Base-by-base conservation (phyloP, 2,329 filamentous ascomycete genomes). In the Neopestalotiopsis clavispora region DNA sequence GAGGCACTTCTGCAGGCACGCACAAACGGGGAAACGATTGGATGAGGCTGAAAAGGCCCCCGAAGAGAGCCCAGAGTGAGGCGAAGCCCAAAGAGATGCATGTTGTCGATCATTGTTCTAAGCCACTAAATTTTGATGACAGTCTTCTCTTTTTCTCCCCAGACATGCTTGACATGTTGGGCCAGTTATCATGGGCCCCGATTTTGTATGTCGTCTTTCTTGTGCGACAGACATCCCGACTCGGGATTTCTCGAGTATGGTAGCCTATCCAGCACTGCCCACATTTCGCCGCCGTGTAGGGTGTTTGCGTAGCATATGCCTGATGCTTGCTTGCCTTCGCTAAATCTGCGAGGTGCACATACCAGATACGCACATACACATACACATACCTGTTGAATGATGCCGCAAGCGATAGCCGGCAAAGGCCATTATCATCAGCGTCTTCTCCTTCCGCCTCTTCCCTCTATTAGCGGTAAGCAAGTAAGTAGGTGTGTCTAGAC, bases 41-140 rank as follows among this genome's bases (percentile, higher is more conserved):
- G 63, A 56, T 17, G 30, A 58, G 45, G 45, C 28, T 32, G 30
- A 66, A 66, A 28, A 12, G 63, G 34, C 63, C 63, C 63, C 63
- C 60, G 32, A 23, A n/a, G 12, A 34, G 34, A 34, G 34, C n/a
- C 38, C 34, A 20, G 52, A 67, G 30, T 60, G 65, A 67, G 52
- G 65, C 65, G 65, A 60, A 67, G 65, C 56, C 40, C 38, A 59
- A 38, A 28, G 23, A 28, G 28, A 12, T 52, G 30, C 56, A 45
- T 67, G n/a, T 57, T 38, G 63, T 32, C 65, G 65, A 67, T 67
- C 65, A 67, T 61, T 28, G 52, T 60, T 60, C 65, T 45, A 60
- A 66, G 65, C 65, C 65, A 67, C 65, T 59, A 28, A 45, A 45
- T 23, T 34, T 57, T 66, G 49, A 56, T 66, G 63, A 66, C 42